Evolutionary conservation across 2,329 filamentous ascomycete species (phyloP), one percentile per base, ranked within the genome.

Genomic region (Stachybotrys echinatus): DNA sequence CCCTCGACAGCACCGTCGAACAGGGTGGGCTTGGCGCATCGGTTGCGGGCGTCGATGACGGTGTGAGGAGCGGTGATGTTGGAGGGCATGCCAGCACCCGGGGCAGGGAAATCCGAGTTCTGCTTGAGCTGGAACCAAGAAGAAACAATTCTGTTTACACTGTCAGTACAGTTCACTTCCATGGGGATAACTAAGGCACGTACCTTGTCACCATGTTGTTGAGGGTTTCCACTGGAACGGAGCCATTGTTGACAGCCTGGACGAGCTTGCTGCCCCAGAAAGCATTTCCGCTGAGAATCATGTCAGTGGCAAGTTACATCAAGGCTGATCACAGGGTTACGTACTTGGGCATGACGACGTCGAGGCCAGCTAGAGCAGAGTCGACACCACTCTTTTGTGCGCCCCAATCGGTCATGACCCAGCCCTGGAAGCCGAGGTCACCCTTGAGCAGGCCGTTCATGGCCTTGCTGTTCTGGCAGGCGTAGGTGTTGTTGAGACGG

Each of bases 161-260:
- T n/a, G n/a, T n/a, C n/a, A n/a, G 50, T 8, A 3, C 3, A 34
- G 46, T 67, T 50, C 54, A n/a, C 31, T 10, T 37, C n/a, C 14
- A 21, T 6, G 39, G 6, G 22, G 18, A 21, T 39, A 19, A 12
- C 17, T 18, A 20, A 45, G 23, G 6, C 17, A 55, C 23, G 38
- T 58, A 65, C 54, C 90, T 83, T 7, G 84, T 86, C 0, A 81
- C 87, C 83, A 92, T 92, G 65, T 95, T 89, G 49, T 88, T 84
- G 2, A 95, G 61, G 23, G 89, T 78, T 61, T 77, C 83, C 56
- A 85, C 81, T 1, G 80, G 80, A 6, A 95, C 73, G 0, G 86
- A 88, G 4, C 88, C 88, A 58, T 94, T 94, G 23, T 81, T 70
- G n/a, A 95, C 82, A 0, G 87, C 87, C 51, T 87, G 73, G 0